phyloP scores from a whole-genome alignment of 805 yeast species.

The Groenewaldozyma tartarivorans region DNA sequence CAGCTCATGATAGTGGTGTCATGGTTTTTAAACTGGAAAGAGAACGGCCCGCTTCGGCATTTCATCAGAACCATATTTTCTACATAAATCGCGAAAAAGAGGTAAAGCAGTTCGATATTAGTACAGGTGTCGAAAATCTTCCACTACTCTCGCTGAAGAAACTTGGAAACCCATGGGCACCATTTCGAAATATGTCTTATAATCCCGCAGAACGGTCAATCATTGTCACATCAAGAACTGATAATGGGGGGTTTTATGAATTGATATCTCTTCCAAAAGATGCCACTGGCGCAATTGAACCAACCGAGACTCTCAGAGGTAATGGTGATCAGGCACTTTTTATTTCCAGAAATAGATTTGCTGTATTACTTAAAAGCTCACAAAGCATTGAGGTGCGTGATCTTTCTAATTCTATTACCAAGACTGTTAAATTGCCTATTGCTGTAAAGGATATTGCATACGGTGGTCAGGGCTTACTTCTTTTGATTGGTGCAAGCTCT shows the following conservation, averaged over 20 bases:
- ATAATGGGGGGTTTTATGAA: constrained; percentile 52
- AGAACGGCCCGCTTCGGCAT: constrained; percentile 87
- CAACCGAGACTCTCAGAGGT: constrained; percentile 70
- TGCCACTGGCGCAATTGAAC: constrained; percentile 89
- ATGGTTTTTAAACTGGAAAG: constrained; percentile 96
- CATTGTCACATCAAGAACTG: constrained; percentile 60
- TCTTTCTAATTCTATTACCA: constrained; percentile 71
- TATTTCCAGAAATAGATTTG: constrained; percentile 91
- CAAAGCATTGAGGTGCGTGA: constrained; percentile 76
- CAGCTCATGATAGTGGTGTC: constrained; percentile 95
- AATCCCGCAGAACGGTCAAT: constrained; percentile 89
- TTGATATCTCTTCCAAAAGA: constrained; percentile 74
- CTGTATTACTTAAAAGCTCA: constrained; percentile 56
- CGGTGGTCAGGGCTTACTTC: constrained; percentile 76
- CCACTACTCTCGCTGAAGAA: constrained; percentile 80
- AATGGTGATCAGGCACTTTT: constrained; percentile 79
- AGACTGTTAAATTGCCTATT: constrained; percentile 48
- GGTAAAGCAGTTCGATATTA: constrained; percentile 69
- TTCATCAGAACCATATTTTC: constrained; percentile 62
- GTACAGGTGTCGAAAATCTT: constrained; percentile 51
- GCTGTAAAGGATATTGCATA: constrained; percentile 59
- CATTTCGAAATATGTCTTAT: constrained; percentile 74
- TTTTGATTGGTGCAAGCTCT: constrained; percentile 60
- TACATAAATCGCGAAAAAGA: constrained; percentile 80
- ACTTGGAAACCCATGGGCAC: constrained; percentile 78